Evolutionary conservation across 176 grass and related monocot genomes (phyloP).

Genomic region (Aechmea fasciata): DNA sequence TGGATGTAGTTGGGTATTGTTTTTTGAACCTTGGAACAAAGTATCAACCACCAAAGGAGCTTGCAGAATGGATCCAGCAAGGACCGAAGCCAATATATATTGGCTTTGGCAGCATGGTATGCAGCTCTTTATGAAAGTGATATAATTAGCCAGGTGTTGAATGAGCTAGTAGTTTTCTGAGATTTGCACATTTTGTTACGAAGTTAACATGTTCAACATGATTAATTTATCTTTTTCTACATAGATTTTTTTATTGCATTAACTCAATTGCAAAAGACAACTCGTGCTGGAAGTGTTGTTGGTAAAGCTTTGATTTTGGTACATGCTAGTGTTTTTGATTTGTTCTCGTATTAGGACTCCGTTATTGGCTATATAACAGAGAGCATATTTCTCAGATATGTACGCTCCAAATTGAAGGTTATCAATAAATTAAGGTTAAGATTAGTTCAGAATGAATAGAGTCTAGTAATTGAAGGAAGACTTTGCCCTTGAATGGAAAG

Average conservation of each 20-base stretch:
- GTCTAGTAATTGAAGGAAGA: too few relatives aligned
- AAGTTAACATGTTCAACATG: background rate
- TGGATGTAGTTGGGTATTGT: conserved; percentile 94
- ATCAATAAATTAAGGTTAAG: too few relatives aligned
- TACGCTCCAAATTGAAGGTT: too few relatives aligned
- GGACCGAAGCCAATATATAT: conserved; percentile 89
- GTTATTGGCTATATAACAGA: too few relatives aligned
- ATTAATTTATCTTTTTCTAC: too few relatives aligned
- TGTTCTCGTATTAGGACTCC: too few relatives aligned
- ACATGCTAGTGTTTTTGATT: too few relatives aligned
- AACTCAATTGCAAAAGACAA: background rate
- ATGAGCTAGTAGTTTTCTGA: conserved; percentile 10
- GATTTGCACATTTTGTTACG: background rate
- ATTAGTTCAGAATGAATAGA: too few relatives aligned
- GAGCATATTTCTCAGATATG: too few relatives aligned
- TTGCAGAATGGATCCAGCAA: conserved; percentile 73
- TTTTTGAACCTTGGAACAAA: conserved; percentile 96
- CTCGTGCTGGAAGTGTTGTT: too few relatives aligned
- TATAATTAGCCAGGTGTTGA: conserved; percentile 5
- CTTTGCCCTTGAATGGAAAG: too few relatives aligned
- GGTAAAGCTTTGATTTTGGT: too few relatives aligned
- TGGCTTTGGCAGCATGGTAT: conserved; percentile 97
- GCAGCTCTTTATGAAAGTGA: conserved; percentile 2
- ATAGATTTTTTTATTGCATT: background rate
- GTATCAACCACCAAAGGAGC: conserved; percentile 61